Percentiles rank a stretch among this genome's conserved stretches.
phyloP scores from a whole-genome alignment of 202 grass and related monocot species.

The Panicum hallii region DNA sequence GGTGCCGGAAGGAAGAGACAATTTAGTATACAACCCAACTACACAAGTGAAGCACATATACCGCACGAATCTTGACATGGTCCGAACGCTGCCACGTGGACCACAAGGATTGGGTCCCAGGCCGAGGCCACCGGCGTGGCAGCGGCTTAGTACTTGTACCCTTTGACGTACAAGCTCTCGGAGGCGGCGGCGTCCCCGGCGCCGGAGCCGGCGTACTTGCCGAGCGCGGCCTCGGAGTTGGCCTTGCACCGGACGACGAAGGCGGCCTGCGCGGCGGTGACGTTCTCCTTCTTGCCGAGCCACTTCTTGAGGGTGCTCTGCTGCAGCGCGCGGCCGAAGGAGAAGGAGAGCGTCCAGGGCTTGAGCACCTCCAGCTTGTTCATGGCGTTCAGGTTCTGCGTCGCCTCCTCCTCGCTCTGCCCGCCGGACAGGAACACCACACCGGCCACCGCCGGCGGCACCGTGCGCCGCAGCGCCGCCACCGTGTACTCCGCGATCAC shows the following conservation, averaged over 20 bases:
- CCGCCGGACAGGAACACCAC: constrained; percentile 94
- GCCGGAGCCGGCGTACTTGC: constrained; percentile 71
- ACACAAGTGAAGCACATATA: constrained; percentile 13
- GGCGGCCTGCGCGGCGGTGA: constrained; percentile 73
- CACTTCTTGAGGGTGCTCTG: constrained; percentile 99
- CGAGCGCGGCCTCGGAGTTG: constrained; percentile 80
- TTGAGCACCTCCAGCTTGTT: constrained; percentile 86
- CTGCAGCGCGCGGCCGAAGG: constrained; percentile 91
- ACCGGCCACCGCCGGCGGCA: constrained; percentile 83
- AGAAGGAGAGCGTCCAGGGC: constrained; percentile 94
- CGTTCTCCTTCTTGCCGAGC: constrained; percentile 87
- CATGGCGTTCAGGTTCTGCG: constrained; percentile 86
- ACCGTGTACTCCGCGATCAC: constrained; percentile 90
- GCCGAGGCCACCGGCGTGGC: not conserved
- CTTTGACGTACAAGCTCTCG: constrained; percentile 87
- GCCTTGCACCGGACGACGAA: constrained; percentile 85
- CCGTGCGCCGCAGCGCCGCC: constrained; percentile 74
- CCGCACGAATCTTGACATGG: constrained; percentile 37
- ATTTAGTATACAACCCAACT: constrained; percentile 24
- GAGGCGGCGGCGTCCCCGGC: constrained; percentile 67
- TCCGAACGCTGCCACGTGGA: not conserved
- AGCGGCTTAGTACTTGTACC: constrained; percentile 78
- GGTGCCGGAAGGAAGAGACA: not conserved
- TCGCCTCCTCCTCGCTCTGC: constrained; percentile 89
- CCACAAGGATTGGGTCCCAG: not conserved